Evolutionary conservation across 257 asterid genomes (phyloP).

Genomic region (Marsdenia floribunda): DNA sequence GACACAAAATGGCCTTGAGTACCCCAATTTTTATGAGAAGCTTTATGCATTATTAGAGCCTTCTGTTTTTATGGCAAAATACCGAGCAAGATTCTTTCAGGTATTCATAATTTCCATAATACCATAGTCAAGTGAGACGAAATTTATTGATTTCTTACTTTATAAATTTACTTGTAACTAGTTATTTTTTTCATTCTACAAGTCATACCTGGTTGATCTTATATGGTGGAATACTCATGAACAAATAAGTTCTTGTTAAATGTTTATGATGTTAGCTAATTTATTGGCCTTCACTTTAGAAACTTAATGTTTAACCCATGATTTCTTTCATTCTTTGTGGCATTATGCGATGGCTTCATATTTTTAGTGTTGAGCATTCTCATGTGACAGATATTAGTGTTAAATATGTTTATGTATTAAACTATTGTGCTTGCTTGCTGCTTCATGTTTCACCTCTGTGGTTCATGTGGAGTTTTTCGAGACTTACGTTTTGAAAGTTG

Average conservation of each 20-base stretch:
- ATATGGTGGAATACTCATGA: not conserved
- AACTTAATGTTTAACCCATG: too few relatives aligned
- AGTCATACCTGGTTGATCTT: not conserved
- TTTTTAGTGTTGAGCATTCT: too few relatives aligned
- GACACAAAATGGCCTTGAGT: slow-evolving; percentile 94
- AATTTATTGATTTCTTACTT: not conserved
- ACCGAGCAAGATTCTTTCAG: slow-evolving; percentile 84
- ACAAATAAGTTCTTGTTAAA: not conserved
- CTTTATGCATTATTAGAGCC: slow-evolving; percentile 87
- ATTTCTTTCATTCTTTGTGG: not conserved
- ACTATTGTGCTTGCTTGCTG: not conserved
- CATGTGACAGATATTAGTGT: not conserved
- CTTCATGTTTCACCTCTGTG: not conserved
- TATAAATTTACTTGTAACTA: not conserved
- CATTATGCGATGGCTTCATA: not conserved
- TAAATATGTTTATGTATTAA: not conserved
- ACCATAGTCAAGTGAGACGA: not conserved
- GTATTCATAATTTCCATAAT: slow-evolving; percentile 24
- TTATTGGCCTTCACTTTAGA: too few relatives aligned
- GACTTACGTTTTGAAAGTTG: not conserved
- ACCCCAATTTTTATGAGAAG: slow-evolving; percentile 85
- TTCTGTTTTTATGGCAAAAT: slow-evolving; percentile 80
- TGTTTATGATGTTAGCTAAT: not conserved
- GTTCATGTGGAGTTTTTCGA: not conserved
- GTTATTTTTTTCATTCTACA: not conserved